phyloP scores from a whole-genome alignment of 139 green algal species.

The Volvox africanus region DNA sequence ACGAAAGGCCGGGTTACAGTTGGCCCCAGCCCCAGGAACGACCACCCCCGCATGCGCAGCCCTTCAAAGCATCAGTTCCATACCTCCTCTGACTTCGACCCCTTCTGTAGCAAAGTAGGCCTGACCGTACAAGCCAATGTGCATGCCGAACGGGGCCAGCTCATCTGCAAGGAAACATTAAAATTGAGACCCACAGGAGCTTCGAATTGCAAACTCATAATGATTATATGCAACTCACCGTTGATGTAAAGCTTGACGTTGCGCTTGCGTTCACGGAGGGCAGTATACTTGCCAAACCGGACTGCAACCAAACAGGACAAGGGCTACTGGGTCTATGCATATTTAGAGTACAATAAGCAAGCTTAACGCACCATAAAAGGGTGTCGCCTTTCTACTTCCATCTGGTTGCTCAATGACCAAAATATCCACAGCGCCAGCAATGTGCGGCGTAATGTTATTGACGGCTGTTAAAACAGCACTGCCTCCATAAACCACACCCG shows the following conservation, averaged over 20 bases:
- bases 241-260: slow-evolving; percentile 85
- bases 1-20: too few species aligned
- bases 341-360: neutral
- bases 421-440: slow-evolving; percentile 93
- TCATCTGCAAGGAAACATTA: slow-evolving; percentile 53
- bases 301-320: slow-evolving; percentile 67
- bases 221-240: slow-evolving; percentile 57
- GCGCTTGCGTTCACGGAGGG: slow-evolving; percentile 79
- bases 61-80: neutral
- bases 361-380: slow-evolving; percentile 85
- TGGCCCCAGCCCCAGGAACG: neutral
- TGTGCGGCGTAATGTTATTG: slow-evolving; percentile 79
- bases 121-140: slow-evolving; percentile 84
- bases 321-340: neutral
- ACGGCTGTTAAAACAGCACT: slow-evolving; percentile 68
- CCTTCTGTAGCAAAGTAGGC: slow-evolving; percentile 80
- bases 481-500: slow-evolving; percentile 70
- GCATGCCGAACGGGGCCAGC: slow-evolving; percentile 77
- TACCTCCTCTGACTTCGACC: slow-evolving; percentile 44
- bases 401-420: slow-evolving; percentile 91
- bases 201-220: neutral
- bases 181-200: neutral
- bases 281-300: slow-evolving; percentile 95
- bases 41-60: neutral
- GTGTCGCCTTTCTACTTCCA: slow-evolving; percentile 82